Percentiles rank a stretch among this genome's conserved stretches.
These are phyloP conservation scores for Sarcodon sp. DNA, from an alignment of 768 basidiomycete genomes.

Conservation along the genomic window DNA sequence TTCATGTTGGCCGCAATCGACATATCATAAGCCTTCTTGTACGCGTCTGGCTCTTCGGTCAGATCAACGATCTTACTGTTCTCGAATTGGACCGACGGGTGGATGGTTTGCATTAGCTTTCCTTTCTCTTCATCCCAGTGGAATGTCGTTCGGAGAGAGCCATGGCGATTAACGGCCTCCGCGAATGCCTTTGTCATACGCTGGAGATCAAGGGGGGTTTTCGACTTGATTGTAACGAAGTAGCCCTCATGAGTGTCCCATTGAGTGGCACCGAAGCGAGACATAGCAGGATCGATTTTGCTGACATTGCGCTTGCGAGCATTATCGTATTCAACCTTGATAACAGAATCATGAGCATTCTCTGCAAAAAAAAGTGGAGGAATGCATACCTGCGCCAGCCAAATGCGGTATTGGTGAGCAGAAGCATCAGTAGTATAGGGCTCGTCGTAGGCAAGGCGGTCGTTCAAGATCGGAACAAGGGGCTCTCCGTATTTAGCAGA, in stretches of 20 bases:
- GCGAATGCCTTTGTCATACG: constrained; percentile 14
- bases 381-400: constrained; percentile 17
- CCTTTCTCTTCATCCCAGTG: constrained; percentile 17
- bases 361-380: not conserved
- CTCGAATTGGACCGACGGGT: constrained; percentile 14
- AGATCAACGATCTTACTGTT: constrained; percentile 13
- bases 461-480: constrained; percentile 16
- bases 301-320: constrained; percentile 15
- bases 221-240: constrained; percentile 8
- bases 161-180: constrained; percentile 17
- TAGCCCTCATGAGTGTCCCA: constrained; percentile 19
- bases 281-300: constrained; percentile 18
- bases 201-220: constrained; percentile 15
- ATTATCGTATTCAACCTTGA: constrained; percentile 15
- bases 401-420: constrained; percentile 14
- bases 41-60: constrained; percentile 12
- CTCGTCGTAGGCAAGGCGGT: constrained; percentile 18
- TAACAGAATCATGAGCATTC: not conserved
- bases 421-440: constrained; percentile 16
- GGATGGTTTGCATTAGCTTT: constrained; percentile 17
- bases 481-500: constrained; percentile 16
- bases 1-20: constrained; percentile 8
- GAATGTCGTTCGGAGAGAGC: constrained; percentile 16
- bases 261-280: constrained; percentile 19
- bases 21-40: constrained; percentile 17